Base-by-base conservation (phyloP, 768 basidiomycete species). In the Holtermanniella nyarrowii region DNA sequence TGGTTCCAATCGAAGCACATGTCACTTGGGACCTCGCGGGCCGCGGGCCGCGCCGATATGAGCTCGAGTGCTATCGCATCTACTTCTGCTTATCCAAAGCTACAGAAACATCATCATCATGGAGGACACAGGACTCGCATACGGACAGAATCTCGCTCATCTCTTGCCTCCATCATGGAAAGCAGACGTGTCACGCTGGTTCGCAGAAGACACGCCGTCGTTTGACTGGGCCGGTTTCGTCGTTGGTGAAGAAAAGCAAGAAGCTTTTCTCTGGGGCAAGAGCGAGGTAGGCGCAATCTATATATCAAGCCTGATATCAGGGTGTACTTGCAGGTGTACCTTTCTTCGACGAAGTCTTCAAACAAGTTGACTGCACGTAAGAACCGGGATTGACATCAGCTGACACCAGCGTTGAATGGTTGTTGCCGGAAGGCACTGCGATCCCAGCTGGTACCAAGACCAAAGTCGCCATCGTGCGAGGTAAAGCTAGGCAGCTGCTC, bases 161-260 rank as follows among this genome's bases (percentile, higher is more conserved):
- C 77, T 96, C n/a, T 78, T 97, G 10, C 90, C 93, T 26, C 87
- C 89, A 0, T 87, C 83, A 63, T 97, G 91, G 93, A 88, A 85
- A 70, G 62, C 79, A 1, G 82, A 88, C 57, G 79, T 97, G 48
- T 74, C 78, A 2, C 74, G 68, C 13, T 99, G 93, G 93, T 79
- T 91, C 25, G 80, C 80, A 5, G 93, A 99, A 73, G 93, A 97
- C 66, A 86, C 84, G 0, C 93, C 93, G 1, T 90, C 88, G 1
- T 95, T 96, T 60, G 93, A 99, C 72, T 95, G 88, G 58, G 91
- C 86, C 37, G 93, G 93, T 1, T 93, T 85, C 65, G 88, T 97
- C 44, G 93, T 99, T 7, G 93, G 93, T 13, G 91, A 97, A 66
- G 84, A 79, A 5, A 74, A 79, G 31, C 82, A 88, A 40, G 83